Evolutionary conservation across 2,329 filamentous ascomycete species (phyloP).

Genomic region (Westerdykella aurantiaca): DNA sequence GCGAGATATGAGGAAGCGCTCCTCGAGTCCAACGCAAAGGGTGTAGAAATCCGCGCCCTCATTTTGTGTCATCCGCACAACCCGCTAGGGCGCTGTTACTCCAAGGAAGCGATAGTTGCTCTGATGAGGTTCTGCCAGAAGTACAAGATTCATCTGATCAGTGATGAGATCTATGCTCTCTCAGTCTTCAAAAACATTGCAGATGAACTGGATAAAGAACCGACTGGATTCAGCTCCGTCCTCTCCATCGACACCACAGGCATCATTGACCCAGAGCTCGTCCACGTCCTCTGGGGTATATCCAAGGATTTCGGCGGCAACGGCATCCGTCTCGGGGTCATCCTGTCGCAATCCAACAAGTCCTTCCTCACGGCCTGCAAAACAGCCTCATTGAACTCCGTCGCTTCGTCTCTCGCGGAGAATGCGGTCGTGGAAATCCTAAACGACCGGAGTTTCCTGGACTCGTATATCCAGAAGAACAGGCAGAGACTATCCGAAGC

Average conservation of each 20-base stretch:
- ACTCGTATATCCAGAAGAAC: constrained; percentile 44
- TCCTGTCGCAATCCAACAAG: constrained; percentile 42
- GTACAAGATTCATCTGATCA: constrained; percentile 49
- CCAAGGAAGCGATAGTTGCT: constrained; percentile 27
- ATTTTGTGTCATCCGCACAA: constrained; percentile 51
- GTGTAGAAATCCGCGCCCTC: constrained; percentile 43
- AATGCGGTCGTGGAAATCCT: constrained; percentile 34
- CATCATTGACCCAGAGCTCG: constrained; percentile 43
- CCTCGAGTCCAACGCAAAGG: constrained; percentile 32
- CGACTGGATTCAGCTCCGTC: constrained; percentile 11
- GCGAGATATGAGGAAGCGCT: constrained; percentile 43
- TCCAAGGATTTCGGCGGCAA: constrained; percentile 50
- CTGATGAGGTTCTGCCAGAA: constrained; percentile 47
- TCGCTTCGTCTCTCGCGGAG: constrained; percentile 4
- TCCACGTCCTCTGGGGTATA: constrained; percentile 47
- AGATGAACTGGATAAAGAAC: constrained; percentile 19
- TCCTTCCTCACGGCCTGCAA: constrained; percentile 17
- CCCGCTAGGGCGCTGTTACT: constrained; percentile 41
- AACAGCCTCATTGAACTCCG: constrained; percentile 6
- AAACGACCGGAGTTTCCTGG: constrained; percentile 42
- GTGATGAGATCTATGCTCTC: constrained; percentile 55
- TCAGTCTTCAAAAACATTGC: constrained; percentile 45
- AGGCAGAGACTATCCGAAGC: constrained; percentile 18
- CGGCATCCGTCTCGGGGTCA: constrained; percentile 48
- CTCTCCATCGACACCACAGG: constrained; percentile 38